phyloP scores from a whole-genome alignment of 768 basidiomycete species.

The Lyophyllum decastes region DNA sequence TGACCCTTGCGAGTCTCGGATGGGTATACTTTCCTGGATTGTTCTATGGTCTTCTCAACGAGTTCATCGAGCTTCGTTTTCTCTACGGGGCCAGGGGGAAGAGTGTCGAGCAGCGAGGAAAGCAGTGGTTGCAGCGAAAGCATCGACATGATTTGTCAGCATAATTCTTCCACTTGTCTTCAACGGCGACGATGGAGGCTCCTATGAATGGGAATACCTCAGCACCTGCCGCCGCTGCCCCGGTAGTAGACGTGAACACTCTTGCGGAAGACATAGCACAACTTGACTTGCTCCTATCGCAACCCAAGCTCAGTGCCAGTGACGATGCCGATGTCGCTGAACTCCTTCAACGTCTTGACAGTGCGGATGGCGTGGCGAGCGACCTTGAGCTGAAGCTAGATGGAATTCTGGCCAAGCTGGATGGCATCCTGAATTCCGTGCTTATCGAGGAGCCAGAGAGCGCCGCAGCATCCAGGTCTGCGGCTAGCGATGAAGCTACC shows the following conservation, averaged over 20 bases:
- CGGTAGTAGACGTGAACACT: slow-evolving; percentile 2
- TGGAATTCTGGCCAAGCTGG: slow-evolving; percentile 57
- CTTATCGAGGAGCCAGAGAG: slow-evolving; percentile 23
- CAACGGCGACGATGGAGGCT: slow-evolving; percentile 10
- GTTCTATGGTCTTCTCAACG: slow-evolving; percentile 45
- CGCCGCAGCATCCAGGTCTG: background rate
- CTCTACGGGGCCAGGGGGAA: slow-evolving; percentile 53
- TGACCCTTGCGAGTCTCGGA: slow-evolving; percentile 65
- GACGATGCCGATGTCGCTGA: slow-evolving; percentile 50
- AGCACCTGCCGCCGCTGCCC: background rate
- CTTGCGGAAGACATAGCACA: slow-evolving; percentile 39
- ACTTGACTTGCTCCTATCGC: slow-evolving; percentile 32
- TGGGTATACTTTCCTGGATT: slow-evolving; percentile 42
- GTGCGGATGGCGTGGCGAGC: slow-evolving; percentile 58
- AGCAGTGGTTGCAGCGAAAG: slow-evolving; percentile 53
- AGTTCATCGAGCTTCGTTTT: slow-evolving; percentile 48
- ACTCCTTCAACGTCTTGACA: slow-evolving; percentile 55
- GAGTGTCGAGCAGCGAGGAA: slow-evolving; percentile 47
- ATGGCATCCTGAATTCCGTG: slow-evolving; percentile 50
- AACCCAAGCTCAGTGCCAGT: slow-evolving; percentile 25
- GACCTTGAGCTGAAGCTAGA: slow-evolving; percentile 68
- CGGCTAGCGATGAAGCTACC: no score
- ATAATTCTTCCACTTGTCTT: slow-evolving; percentile 5
- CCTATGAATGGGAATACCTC: background rate
- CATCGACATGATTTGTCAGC: background rate